Base-by-base conservation (phyloP, 2,329 filamentous ascomycete species). In the Esteya vermicola region DNA sequence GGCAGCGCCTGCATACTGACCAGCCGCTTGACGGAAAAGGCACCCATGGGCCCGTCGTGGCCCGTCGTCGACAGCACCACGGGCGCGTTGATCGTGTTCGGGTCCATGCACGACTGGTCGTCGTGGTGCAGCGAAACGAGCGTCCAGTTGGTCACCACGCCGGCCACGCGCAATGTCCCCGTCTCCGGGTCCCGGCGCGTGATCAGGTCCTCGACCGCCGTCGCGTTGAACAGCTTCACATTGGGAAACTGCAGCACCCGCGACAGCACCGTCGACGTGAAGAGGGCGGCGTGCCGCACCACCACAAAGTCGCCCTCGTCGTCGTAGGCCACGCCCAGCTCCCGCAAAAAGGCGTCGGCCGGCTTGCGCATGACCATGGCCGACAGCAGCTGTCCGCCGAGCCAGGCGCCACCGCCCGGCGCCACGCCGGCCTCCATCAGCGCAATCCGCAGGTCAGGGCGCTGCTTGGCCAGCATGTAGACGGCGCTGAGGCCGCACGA, bases 351-450 rank as follows among this genome's bases (percentile, higher is more conserved):
- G 41, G 72, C 73, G 55, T 94, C 82, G 39, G 86, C 86, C 12
- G 88, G 85, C 68, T 91, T 93, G 53, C 86, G 81, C 79, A 95
- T 86, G 36, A 94, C 73, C 86, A 94, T 94, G 55, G 86, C 86
- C 45, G 78, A 84, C 75, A 95, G 94, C 43, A 94, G 81, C 67
- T 94, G 88, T 16, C 86, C 86, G 43, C 88, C 88, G 34, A 94
- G 76, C 86, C 86, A 94, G 45, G 85, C 86, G 52, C 86, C 86
- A 48, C 86, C 86, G 45, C 84, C 84, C 39, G 86, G 88, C 38
- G 84, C 80, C 34, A 94, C 86, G 36, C 80, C 81, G 32, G 86
- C 84, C 65, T 94, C 86, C 51, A 94, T 72, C 55, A 94, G 82
- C 56, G 85, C 84, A 57, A 94, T 93, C 68, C 85, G 86, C 53